Evolutionary conservation across 192 early-diverging fungal species (phyloP).

Genomic region (Dispira parvispora): DNA sequence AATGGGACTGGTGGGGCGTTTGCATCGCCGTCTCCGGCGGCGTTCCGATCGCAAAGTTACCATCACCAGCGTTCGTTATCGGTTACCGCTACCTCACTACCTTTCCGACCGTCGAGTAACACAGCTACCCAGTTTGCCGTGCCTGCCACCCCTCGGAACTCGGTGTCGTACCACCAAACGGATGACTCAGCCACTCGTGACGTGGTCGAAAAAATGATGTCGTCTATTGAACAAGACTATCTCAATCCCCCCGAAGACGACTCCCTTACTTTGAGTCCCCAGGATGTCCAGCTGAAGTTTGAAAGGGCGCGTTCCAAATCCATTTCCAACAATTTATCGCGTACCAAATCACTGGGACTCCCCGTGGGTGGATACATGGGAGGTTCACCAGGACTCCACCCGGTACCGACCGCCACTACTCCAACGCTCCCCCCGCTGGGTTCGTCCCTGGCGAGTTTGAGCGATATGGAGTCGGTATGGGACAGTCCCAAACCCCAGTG

Average conservation of each 20-base stretch:
- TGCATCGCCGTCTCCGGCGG: neutral
- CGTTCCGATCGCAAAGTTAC: neutral
- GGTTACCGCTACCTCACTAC: neutral
- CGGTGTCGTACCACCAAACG: neutral
- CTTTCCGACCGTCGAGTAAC: neutral
- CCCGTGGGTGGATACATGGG: no score
- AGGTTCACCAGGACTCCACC: no score
- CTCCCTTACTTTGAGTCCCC: neutral
- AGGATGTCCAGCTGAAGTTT: neutral
- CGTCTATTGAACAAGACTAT: neutral
- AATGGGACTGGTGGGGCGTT: neutral
- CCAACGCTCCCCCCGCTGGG: neutral
- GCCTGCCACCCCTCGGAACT: slow-evolving; percentile 1
- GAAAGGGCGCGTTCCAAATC: slow-evolving; percentile 7
- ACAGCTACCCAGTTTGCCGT: neutral
- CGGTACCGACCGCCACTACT: neutral
- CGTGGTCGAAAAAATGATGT: slow-evolving; percentile 2
- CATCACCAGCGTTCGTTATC: slow-evolving; percentile 6
- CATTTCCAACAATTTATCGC: neutral
- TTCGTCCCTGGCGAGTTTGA: neutral
- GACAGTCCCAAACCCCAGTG: slow-evolving; percentile 4
- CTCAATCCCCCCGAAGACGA: neutral
- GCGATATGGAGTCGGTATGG: slow-evolving; percentile 8
- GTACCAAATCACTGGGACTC: no score
- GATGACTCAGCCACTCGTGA: slow-evolving; percentile 8